A percentile compares a stretch with the other conserved stretches of the same genome.
phyloP scores from a whole-genome alignment of 768 basidiomycete species.

The Mycena chlorophos region DNA sequence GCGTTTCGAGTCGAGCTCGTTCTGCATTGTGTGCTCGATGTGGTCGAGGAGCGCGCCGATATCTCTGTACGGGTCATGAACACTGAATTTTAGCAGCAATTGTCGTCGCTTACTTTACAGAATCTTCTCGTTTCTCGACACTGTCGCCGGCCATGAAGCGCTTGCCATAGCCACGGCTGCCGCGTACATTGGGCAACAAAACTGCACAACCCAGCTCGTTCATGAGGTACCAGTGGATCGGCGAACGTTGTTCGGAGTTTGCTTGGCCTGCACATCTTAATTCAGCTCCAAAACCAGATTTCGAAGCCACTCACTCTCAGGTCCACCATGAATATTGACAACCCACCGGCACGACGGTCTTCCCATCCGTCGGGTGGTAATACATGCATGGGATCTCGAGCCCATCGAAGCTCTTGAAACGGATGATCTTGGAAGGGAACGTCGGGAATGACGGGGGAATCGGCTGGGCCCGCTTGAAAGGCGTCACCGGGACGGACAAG shows the following conservation, averaged over 20 bases:
- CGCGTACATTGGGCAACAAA: slow-evolving; percentile 45
- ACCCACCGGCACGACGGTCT: slow-evolving; percentile 32
- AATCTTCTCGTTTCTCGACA: slow-evolving; percentile 43
- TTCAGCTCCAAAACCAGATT: neutral
- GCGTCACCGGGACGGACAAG: slow-evolving; percentile 27
- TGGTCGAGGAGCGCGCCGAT: slow-evolving; percentile 39
- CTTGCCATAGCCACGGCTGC: slow-evolving; percentile 43
- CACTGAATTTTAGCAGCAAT: neutral
- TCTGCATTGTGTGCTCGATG: slow-evolving; percentile 32
- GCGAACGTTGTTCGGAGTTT: slow-evolving; percentile 11
- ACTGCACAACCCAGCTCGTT: slow-evolving; percentile 42
- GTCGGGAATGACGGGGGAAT: slow-evolving; percentile 27
- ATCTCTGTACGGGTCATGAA: slow-evolving; percentile 29
- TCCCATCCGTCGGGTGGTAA: slow-evolving; percentile 36
- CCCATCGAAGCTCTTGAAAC: slow-evolving; percentile 43
- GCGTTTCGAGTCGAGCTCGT: slow-evolving; percentile 35
- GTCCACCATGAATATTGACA: slow-evolving; percentile 43
- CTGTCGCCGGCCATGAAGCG: slow-evolving; percentile 41
- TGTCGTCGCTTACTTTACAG: slow-evolving; percentile 35
- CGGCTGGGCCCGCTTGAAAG: slow-evolving; percentile 37
- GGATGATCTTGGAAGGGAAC: slow-evolving; percentile 34
- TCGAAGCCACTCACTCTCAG: slow-evolving; percentile 20
- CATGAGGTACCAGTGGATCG: slow-evolving; percentile 41
- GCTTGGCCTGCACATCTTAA: slow-evolving; percentile 9
- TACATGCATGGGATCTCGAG: slow-evolving; percentile 43